Percentiles rank a stretch among this genome's conserved stretches.
phyloP scores from a whole-genome alignment of 2,329 filamentous ascomycete genomes.

The Hypoxylon sp. region DNA sequence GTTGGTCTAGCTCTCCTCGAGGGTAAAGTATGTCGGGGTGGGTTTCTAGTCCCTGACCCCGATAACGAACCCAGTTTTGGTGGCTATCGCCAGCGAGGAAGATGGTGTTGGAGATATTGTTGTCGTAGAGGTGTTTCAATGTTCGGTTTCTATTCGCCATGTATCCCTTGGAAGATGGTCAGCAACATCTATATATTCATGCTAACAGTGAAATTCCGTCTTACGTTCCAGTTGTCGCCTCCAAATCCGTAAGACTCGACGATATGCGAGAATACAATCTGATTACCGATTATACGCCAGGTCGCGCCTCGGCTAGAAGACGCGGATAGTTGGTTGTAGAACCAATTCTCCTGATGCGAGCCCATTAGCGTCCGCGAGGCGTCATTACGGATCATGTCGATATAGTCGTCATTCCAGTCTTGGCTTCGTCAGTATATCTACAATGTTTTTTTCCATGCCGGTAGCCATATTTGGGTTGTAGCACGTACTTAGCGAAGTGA shows the following conservation, averaged over 20 bases:
- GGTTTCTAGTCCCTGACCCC: background rate
- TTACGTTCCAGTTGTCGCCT: conserved; percentile 49
- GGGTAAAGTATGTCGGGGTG: background rate
- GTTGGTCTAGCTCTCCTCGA: background rate
- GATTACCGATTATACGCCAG: conserved; percentile 76
- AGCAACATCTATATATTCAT: background rate
- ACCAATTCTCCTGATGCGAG: conserved; percentile 76
- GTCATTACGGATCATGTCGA: conserved; percentile 69
- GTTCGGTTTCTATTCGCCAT: conserved; percentile 75
- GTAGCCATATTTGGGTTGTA: too few species aligned
- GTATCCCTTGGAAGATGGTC: conserved; percentile 67
- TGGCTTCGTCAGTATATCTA: conserved; percentile 44
- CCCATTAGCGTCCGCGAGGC: conserved; percentile 76
- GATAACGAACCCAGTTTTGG: conserved; percentile 63
- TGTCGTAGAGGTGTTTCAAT: conserved; percentile 68
- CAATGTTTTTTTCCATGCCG: too few species aligned
- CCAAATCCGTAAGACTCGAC: conserved; percentile 45
- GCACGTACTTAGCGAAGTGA: conserved; percentile 58
- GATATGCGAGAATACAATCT: conserved; percentile 71
- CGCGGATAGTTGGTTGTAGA: conserved; percentile 66
- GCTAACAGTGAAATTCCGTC: conserved; percentile 15
- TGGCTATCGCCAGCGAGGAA: conserved; percentile 77
- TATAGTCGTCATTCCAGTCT: conserved; percentile 68
- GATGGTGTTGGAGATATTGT: conserved; percentile 76
- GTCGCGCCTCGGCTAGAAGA: conserved; percentile 70